phyloP scores from a whole-genome alignment of 2,329 filamentous ascomycete species.

The Verticillium longisporum region DNA sequence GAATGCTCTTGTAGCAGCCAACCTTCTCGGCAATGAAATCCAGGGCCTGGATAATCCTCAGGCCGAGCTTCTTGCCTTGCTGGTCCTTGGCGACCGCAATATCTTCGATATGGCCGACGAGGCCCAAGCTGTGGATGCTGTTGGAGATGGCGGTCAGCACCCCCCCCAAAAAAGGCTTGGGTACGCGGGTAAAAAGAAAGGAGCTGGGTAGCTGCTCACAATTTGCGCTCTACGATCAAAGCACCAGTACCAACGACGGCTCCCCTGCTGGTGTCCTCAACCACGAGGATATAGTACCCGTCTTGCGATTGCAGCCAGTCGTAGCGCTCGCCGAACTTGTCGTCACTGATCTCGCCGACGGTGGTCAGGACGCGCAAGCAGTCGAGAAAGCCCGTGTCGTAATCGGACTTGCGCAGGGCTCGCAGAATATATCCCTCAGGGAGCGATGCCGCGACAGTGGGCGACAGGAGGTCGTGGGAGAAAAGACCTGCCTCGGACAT shows the following conservation, averaged over 20 bases:
- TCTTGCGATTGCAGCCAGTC: conserved; percentile 70
- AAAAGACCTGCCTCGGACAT: conserved; percentile 60
- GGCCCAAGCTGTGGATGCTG: conserved; percentile 72
- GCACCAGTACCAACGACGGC: conserved; percentile 85
- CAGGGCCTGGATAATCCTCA: conserved; percentile 88
- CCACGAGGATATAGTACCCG: conserved; percentile 81
- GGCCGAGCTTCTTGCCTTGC: conserved; percentile 92
- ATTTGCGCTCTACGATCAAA: conserved; percentile 89
- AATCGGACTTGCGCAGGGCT: conserved; percentile 72
- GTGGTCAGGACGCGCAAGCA: conserved; percentile 87
- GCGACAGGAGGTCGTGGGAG: conserved; percentile 67
- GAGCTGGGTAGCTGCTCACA: conserved; percentile 44
- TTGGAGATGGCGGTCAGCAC: not conserved
- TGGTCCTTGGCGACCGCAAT: conserved; percentile 93
- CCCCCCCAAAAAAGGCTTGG: too few species aligned
- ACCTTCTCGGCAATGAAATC: conserved; percentile 82
- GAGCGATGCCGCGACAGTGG: conserved; percentile 62
- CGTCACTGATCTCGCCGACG: conserved; percentile 76
- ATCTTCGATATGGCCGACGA: conserved; percentile 95
- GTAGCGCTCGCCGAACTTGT: conserved; percentile 72
- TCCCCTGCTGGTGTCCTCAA: conserved; percentile 60
- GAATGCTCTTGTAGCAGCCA: conserved; percentile 94
- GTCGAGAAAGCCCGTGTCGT: conserved; percentile 76
- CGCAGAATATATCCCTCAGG: conserved; percentile 80
- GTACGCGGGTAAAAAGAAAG: too few species aligned